Evolutionary conservation across 345 rosid genomes (phyloP).

Genomic region (Bruguiera gymnorhiza): DNA sequence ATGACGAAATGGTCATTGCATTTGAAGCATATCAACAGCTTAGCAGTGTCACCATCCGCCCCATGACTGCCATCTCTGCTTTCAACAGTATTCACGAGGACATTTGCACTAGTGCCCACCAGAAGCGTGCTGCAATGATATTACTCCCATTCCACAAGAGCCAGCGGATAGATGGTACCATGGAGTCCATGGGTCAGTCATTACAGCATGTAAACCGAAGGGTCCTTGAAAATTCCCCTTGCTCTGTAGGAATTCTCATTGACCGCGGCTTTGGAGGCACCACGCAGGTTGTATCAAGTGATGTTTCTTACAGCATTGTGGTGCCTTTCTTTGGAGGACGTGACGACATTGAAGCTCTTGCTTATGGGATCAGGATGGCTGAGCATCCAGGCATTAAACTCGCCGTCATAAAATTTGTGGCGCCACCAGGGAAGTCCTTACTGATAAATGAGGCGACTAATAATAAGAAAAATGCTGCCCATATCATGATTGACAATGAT

Average conservation of each 20-base stretch:
- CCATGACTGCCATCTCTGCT: slow-evolving; percentile 74
- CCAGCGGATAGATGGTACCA: slow-evolving; percentile 52
- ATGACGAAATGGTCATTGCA: slow-evolving; percentile 51
- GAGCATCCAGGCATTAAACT: slow-evolving; percentile 56
- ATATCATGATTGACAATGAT: slow-evolving; percentile 7
- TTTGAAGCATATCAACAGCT: slow-evolving; percentile 73
- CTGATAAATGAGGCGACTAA: background rate
- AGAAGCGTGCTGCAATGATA: slow-evolving; percentile 53
- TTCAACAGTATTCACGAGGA: slow-evolving; percentile 55
- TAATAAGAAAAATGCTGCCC: background rate
- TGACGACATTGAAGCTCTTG: slow-evolving; percentile 60
- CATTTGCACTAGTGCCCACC: slow-evolving; percentile 59
- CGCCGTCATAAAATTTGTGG: slow-evolving; percentile 36
- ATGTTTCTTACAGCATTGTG: slow-evolving; percentile 46
- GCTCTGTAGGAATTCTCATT: slow-evolving; percentile 68
- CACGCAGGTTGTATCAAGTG: slow-evolving; percentile 55
- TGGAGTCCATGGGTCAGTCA: slow-evolving; percentile 57
- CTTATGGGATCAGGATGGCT: slow-evolving; percentile 59
- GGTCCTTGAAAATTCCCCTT: slow-evolving; percentile 52
- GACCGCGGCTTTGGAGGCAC: slow-evolving; percentile 77
- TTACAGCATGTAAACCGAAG: slow-evolving; percentile 46
- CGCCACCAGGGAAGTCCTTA: slow-evolving; percentile 20
- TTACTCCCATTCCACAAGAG: slow-evolving; percentile 68
- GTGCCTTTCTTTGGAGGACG: slow-evolving; percentile 37
- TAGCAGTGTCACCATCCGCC: slow-evolving; percentile 56